phyloP scores from a whole-genome alignment of 257 asterid genomes.

The Hygrophila difformis region DNA sequence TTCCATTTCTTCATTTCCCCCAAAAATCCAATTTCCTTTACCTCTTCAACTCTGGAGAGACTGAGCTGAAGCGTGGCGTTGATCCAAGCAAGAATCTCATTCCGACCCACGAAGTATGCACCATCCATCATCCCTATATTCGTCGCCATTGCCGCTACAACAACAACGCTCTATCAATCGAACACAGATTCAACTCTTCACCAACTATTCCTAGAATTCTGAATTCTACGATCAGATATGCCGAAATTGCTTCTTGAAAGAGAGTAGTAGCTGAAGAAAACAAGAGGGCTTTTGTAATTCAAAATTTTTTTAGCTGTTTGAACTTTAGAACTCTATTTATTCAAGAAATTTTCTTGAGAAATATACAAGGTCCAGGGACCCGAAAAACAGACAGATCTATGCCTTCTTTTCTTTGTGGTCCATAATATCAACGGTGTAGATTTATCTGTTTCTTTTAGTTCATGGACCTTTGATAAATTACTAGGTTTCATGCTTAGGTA shows the following conservation, averaged over 20 bases:
- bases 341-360: too few relatives aligned
- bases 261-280: slow-evolving; percentile 10
- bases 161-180: too few relatives aligned
- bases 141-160: slow-evolving; percentile 40
- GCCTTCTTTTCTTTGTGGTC: too few relatives aligned
- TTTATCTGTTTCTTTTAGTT: too few relatives aligned
- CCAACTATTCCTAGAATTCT: slow-evolving; percentile 15
- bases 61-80: slow-evolving; percentile 72
- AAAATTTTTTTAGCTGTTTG: slow-evolving; percentile 15
- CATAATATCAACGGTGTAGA: too few relatives aligned
- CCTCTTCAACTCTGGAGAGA: slow-evolving; percentile 89
- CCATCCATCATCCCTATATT: slow-evolving; percentile 90
- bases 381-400: too few relatives aligned
- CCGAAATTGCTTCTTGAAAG: background rate
- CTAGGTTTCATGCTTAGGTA: too few relatives aligned
- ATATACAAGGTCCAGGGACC: too few relatives aligned
- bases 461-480: too few relatives aligned
- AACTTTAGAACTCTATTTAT: background rate
- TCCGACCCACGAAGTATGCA: slow-evolving; percentile 85
- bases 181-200: slow-evolving; percentile 7
- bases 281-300: slow-evolving; percentile 42
- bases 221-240: background rate
- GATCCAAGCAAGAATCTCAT: slow-evolving; percentile 80
- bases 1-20: background rate
- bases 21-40: too few relatives aligned